Conservation (phyloP, 176 grass and related monocot genomes). For the Musa schizocarpa region DNA sequence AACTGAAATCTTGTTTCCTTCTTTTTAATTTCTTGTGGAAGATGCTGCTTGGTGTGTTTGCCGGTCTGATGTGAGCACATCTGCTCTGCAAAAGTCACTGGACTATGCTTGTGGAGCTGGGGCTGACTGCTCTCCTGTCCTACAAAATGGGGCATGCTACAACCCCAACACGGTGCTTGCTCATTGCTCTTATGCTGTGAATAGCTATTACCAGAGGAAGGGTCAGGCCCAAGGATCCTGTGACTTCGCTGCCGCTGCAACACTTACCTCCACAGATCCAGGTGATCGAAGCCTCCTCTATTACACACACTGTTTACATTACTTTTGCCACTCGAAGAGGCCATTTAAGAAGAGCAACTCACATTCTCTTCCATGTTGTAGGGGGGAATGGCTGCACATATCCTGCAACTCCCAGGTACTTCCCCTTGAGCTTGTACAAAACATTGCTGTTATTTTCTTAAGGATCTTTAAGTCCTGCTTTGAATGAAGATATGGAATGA, state of each 20-base stretch:
- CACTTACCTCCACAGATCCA: neutral
- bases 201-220: slow-evolving; percentile 7
- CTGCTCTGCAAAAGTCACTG: neutral
- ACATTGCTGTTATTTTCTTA: neutral
- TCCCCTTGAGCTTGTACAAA: neutral
- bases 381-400: slow-evolving; percentile 9
- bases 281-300: neutral
- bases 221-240: slow-evolving; percentile 1
- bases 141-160: neutral
- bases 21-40: neutral
- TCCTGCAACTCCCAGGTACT: slow-evolving; percentile 20
- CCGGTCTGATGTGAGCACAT: neutral
- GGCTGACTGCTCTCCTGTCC: slow-evolving; percentile 1
- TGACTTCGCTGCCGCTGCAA: neutral
- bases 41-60: slow-evolving; percentile 11
- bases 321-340: too few relatives aligned
- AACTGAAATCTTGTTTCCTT: too few relatives aligned
- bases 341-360: neutral
- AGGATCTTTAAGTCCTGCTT: neutral
- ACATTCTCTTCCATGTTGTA: neutral
- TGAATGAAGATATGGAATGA: neutral
- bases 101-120: slow-evolving; percentile 16
- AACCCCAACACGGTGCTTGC: slow-evolving; percentile 4
- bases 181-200: slow-evolving; percentile 1
- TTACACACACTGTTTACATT: too few relatives aligned